phyloP scores from a whole-genome alignment of 345 rosid genomes.

The Pelargonium nanum region DNA sequence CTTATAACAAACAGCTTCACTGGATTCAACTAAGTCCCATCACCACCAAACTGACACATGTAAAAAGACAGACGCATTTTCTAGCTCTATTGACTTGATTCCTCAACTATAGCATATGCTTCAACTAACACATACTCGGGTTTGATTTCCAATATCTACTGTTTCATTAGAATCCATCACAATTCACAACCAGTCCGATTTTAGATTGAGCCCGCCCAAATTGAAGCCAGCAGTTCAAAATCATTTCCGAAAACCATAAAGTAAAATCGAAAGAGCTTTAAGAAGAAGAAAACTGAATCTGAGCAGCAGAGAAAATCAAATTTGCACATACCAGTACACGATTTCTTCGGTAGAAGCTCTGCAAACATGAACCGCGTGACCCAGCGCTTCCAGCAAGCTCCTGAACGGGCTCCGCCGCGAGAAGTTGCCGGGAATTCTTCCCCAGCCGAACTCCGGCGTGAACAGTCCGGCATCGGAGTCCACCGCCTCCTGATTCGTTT shows the following conservation, averaged over 20 bases:
- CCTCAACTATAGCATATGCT: too few relatives aligned
- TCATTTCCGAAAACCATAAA: not conserved
- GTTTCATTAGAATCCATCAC: not conserved
- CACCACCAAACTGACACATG: not conserved
- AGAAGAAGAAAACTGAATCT: not conserved
- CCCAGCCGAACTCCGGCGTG: conserved; percentile 21
- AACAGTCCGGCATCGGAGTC: conserved; percentile 8
- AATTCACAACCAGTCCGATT: not conserved
- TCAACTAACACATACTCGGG: not conserved
- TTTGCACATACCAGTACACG: conserved; percentile 41
- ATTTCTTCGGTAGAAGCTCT: conserved; percentile 45
- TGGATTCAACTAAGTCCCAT: not conserved
- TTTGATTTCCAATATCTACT: not conserved
- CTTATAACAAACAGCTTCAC: conserved; percentile 15
- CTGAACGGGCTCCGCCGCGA: conserved; percentile 37
- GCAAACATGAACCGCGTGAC: conserved; percentile 64
- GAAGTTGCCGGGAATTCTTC: conserved; percentile 35
- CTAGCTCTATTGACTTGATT: not conserved
- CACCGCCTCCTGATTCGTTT: conserved; percentile 16
- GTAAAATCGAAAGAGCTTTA: too few relatives aligned
- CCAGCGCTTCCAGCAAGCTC: conserved; percentile 62
- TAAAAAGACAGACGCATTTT: not conserved
- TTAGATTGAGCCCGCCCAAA: too few relatives aligned
- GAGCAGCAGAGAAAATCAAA: not conserved
- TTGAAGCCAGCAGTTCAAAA: not conserved